Evolutionary conservation across 441 rosid genomes (phyloP).

Genomic region (Macaranga tanarius): DNA sequence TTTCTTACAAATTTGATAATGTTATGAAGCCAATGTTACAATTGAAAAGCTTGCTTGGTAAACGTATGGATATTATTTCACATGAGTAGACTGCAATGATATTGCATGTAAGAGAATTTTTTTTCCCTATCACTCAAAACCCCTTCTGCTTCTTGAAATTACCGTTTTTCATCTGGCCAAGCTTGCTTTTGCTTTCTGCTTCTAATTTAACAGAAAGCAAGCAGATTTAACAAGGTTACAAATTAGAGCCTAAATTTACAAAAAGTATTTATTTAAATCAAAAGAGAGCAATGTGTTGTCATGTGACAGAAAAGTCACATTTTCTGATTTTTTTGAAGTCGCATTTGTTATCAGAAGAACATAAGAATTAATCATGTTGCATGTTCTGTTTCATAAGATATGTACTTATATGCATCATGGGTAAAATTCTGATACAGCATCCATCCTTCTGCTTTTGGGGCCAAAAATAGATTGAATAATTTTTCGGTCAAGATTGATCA

Average conservation of each 20-base stretch:
- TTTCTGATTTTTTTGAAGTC: not conserved
- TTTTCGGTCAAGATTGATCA: constrained; percentile 16
- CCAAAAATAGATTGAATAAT: not conserved
- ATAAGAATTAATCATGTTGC: not conserved
- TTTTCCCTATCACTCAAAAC: not conserved
- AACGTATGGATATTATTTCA: not conserved
- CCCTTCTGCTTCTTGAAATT: not conserved
- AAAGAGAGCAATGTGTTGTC: not conserved
- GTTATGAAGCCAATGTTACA: not conserved
- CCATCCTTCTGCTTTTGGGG: not conserved
- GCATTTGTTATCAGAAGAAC: not conserved
- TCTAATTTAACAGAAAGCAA: not conserved
- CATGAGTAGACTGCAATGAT: not conserved
- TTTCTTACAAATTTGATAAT: not conserved
- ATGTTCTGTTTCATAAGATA: constrained; percentile 7
- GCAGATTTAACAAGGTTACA: not conserved
- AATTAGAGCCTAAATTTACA: not conserved
- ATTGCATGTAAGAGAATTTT: not conserved
- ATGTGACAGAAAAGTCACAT: not conserved
- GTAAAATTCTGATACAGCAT: not conserved
- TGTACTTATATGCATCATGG: not conserved
- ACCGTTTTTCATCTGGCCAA: not conserved
- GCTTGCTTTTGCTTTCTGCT: not conserved
- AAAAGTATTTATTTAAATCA: not conserved
- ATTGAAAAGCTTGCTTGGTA: not conserved